These are phyloP conservation scores for Flaveria bidentis DNA, from an alignment of 129 eudicot species.

Conservation along the genomic window DNA sequence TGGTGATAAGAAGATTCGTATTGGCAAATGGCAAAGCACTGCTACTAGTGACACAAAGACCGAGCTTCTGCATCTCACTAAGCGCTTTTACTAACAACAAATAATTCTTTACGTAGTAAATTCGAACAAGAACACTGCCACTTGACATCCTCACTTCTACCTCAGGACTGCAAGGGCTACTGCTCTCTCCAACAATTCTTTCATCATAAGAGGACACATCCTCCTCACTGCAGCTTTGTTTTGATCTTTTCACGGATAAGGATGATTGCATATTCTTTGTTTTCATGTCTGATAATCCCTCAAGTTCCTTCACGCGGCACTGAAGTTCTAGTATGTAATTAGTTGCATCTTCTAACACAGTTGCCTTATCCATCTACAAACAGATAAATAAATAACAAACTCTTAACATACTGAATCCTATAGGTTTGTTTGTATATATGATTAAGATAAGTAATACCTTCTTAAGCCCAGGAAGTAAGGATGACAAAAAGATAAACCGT, in stretches of 20 bases:
- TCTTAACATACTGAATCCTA: neutral
- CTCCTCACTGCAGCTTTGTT: conserved; percentile 32
- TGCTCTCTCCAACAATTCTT: conserved; percentile 21
- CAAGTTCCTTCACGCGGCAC: conserved; percentile 43
- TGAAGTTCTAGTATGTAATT: conserved; percentile 45
- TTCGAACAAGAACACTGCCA: conserved; percentile 39
- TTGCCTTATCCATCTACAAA: conserved; percentile 54
- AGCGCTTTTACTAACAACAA: conserved; percentile 33
- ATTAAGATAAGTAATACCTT: conserved; percentile 34
- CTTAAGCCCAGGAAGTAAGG: conserved; percentile 62
- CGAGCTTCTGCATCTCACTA: conserved; percentile 44
- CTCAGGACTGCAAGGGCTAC: conserved; percentile 36
- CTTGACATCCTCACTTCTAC: conserved; percentile 43
- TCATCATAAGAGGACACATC: conserved; percentile 41
- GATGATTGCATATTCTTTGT: conserved; percentile 27
- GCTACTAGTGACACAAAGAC: conserved; percentile 39
- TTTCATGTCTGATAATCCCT: conserved; percentile 29
- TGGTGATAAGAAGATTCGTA: conserved; percentile 40
- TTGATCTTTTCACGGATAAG: conserved; percentile 29
- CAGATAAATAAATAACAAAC: neutral
- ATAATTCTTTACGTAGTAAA: conserved; percentile 35
- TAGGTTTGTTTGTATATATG: neutral
- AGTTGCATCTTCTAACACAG: conserved; percentile 53
- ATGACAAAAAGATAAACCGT: conserved; percentile 48
- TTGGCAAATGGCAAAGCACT: conserved; percentile 56